Evolutionary conservation across 495 filamentous ascomycete genomes (phyloP), one percentile per base, ranked within the genome.

Genomic region (Trichoderma erinaceum): DNA sequence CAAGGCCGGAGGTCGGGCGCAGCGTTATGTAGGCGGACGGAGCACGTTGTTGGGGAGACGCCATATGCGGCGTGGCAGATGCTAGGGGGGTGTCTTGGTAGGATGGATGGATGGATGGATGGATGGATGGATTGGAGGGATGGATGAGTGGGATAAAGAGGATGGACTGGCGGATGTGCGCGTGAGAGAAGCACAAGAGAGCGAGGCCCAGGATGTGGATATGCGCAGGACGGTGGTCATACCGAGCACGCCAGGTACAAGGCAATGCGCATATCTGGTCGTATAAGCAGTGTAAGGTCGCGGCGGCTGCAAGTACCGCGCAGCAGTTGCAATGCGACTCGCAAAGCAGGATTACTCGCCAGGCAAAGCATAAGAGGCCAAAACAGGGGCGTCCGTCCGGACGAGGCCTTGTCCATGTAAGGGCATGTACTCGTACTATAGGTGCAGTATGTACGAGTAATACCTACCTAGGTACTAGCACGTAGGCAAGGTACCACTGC

Each of bases 21-120:
- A 32, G 56, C 56, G 56, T 61, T 23, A 61, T 61, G 25, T 61
- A 61, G 27, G 56, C 29, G 8, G 56, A 61, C 56, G 56, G 56
- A 61, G 56, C 56, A 61, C 56, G 56, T 61, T 61, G 56, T 61
- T 61, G 56, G 56, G 56, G 56, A 61, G 56, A 61, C 56, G 56
- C 56, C 56, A 61, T 61, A 29, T 61, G 56, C 56, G 27, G 56
- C 56, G 25, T 61, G 56, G 56, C 56, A 61, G 56, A 25, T 32
- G 29, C 56, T 29, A 32, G 56, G 56, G 56, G 56, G 29, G 56
- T 23, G 56, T 61, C 56, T 61, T 61, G 56, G 25, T 29, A 61
- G 56, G 56, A 61, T 61, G 56, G 56, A 38, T 38, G 50, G 56
- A 61, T 61, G 56, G 56, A 61, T 61, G 27, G 27, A 61, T 27